phyloP scores from a whole-genome alignment of 495 filamentous ascomycete species.

The Durotheca rogersii region DNA sequence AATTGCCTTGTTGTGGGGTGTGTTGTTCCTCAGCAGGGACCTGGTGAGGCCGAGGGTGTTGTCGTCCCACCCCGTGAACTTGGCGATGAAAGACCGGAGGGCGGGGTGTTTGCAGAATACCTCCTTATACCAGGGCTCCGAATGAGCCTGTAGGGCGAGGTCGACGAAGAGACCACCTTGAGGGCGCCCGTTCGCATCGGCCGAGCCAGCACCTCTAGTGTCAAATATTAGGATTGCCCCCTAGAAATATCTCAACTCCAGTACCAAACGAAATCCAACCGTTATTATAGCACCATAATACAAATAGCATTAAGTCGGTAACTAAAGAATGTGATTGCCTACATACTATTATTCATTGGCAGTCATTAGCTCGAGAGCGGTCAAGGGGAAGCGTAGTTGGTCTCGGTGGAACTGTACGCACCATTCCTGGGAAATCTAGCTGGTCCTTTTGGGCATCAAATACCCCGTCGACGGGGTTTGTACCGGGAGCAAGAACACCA shows the following conservation, averaged over 20 bases:
- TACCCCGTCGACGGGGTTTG: slow-evolving; percentile 41
- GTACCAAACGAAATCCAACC: background rate
- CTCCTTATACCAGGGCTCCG: slow-evolving; percentile 58
- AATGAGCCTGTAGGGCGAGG: slow-evolving; percentile 56
- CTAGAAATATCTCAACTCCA: background rate
- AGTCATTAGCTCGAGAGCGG: too few species aligned
- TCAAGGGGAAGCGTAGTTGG: too few species aligned
- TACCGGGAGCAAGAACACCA: slow-evolving; percentile 53
- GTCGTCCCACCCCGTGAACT: slow-evolving; percentile 56
- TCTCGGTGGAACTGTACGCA: too few species aligned
- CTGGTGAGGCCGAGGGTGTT: slow-evolving; percentile 48
- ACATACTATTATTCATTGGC: slow-evolving; percentile 12
- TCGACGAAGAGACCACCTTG: slow-evolving; percentile 54
- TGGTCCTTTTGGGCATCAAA: slow-evolving; percentile 54
- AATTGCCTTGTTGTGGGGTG: slow-evolving; percentile 59
- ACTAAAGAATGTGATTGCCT: too few species aligned
- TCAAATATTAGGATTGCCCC: background rate
- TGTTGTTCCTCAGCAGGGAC: slow-evolving; percentile 58
- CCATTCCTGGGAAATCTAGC: slow-evolving; percentile 57
- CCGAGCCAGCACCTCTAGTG: slow-evolving; percentile 46
- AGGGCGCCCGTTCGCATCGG: slow-evolving; percentile 50
- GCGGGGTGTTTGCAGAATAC: slow-evolving; percentile 57
- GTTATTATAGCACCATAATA: background rate
- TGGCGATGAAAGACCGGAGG: slow-evolving; percentile 53
- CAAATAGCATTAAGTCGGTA: too few species aligned